Conservation (phyloP, 805 yeast genomes). For the Candida broadrunensis region DNA sequence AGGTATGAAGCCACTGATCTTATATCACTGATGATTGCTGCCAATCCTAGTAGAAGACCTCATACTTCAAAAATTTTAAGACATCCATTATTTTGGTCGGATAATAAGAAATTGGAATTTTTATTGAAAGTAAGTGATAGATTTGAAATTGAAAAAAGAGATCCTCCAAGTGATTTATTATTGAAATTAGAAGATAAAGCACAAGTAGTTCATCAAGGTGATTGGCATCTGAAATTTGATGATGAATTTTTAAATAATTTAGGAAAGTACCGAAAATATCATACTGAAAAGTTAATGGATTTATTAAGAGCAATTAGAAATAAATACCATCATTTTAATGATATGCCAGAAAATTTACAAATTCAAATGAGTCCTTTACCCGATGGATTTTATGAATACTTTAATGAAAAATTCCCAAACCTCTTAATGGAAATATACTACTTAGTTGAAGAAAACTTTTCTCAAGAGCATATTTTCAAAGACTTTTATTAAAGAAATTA, state of each 20-base stretch:
- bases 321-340: slow-evolving; percentile 93
- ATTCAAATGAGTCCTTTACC: slow-evolving; percentile 75
- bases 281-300: slow-evolving; percentile 76
- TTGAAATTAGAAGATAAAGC: slow-evolving; percentile 54
- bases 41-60: slow-evolving; percentile 69
- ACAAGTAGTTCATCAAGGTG: slow-evolving; percentile 46
- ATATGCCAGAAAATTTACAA: slow-evolving; percentile 68
- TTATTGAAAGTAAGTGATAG: slow-evolving; percentile 85
- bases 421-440: slow-evolving; percentile 72
- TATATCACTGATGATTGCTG: slow-evolving; percentile 66
- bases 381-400: slow-evolving; percentile 78
- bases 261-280: slow-evolving; percentile 89
- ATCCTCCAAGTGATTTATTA: slow-evolving; percentile 67
- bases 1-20: slow-evolving; percentile 68
- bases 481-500: slow-evolving; percentile 20
- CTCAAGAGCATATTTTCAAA: slow-evolving; percentile 59
- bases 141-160: slow-evolving; percentile 79
- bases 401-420: slow-evolving; percentile 71
- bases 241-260: slow-evolving; percentile 72
- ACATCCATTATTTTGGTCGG: slow-evolving; percentile 90
- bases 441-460: slow-evolving; percentile 54
- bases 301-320: slow-evolving; percentile 85
- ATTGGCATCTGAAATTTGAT: slow-evolving; percentile 81
- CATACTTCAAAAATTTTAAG: slow-evolving; percentile 61
- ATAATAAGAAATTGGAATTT: slow-evolving; percentile 74